Evolutionary conservation across 257 asterid genomes (phyloP), one percentile per base, ranked within the genome.

Genomic region (Jacaranda mimosifolia): DNA sequence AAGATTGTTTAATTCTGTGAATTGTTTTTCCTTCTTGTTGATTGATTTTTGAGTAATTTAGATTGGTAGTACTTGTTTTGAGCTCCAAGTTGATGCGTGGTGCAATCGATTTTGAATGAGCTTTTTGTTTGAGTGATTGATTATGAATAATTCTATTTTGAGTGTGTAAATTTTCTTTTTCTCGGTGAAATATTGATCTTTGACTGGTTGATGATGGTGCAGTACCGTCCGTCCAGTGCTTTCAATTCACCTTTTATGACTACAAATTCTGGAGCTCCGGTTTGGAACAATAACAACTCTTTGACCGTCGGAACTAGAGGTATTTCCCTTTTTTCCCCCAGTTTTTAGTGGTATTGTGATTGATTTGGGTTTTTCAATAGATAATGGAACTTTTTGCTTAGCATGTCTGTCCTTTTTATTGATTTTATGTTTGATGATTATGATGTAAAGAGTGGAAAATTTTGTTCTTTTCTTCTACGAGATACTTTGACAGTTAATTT

Each of bases 231-330:
- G 48, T 92, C 98, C 19, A 92, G 95, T 78, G 91, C 95, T 76
- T 79, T 71, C 84, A 84, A 92, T 76, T 83, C 96, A 59, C 87
- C 97, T 13, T 92, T 85, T 72, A 85, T 87, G 94, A 91, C 98
- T 64, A 88, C 98, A 9, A 92, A 91, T 67, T 83, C 90, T 12
- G 98, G 98, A 40, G 92, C 97, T 75, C 98, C 98, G 11, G 97
- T 91, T 4, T 91, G 91, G 91, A 87, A 92, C 89, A 92, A 90
- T 40, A 86, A 89, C 86, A 86, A 90, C 78, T 86, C 95, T 4
- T 77, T 92, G 85, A 85, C 97, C 36, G 91, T 91, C 7, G 98
- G 98, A 73, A 77, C 81, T 60, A 78, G 98, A 85, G 97, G 97
- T 90, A 36, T 35, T 65, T 42, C 38, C 3, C 26, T 10, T 13